Percentiles rank a stretch among this genome's conserved stretches.
These are phyloP conservation scores for Hericium rajendrae DNA, from an alignment of 768 basidiomycete species.

Conservation along the genomic window DNA sequence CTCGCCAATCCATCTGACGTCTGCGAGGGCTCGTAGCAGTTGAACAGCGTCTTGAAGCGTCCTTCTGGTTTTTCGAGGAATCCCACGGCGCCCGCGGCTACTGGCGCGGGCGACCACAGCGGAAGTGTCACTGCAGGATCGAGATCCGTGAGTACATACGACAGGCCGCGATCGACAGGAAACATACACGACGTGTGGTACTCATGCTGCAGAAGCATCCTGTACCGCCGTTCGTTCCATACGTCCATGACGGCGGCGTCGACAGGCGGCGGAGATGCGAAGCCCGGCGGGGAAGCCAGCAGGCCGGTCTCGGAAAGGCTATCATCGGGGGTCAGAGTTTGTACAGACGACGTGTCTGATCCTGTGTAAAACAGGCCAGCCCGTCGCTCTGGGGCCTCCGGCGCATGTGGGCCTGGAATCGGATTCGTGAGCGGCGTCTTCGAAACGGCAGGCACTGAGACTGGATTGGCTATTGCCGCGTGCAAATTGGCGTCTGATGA, in stretches of 20 bases:
- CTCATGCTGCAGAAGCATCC: slow-evolving; percentile 53
- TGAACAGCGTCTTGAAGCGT: slow-evolving; percentile 62
- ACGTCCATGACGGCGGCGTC: slow-evolving; percentile 32
- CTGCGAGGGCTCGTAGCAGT: slow-evolving; percentile 47
- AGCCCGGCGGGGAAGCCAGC: slow-evolving; percentile 17
- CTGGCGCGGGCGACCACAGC: slow-evolving; percentile 57
- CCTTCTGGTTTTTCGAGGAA: slow-evolving; percentile 63
- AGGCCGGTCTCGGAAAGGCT: neutral
- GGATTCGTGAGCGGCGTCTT: neutral
- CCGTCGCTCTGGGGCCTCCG: neutral
- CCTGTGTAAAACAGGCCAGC: neutral
- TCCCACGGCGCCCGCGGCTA: slow-evolving; percentile 65
- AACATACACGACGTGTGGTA: slow-evolving; percentile 59
- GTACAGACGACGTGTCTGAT: neutral
- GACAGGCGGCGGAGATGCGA: slow-evolving; percentile 29
- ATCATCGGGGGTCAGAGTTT: slow-evolving; percentile 2
- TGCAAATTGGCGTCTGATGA: too few relatives aligned
- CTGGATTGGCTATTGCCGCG: too few relatives aligned
- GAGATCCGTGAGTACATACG: neutral
- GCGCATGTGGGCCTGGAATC: neutral
- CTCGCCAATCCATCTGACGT: slow-evolving; percentile 33
- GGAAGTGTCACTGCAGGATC: slow-evolving; percentile 30
- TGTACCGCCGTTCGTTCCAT: slow-evolving; percentile 57
- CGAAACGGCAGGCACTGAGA: too few relatives aligned
- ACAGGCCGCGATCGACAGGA: neutral